Evolutionary conservation across 2,329 filamentous ascomycete species (phyloP).

Genomic region (Paradendryphiella salina): DNA sequence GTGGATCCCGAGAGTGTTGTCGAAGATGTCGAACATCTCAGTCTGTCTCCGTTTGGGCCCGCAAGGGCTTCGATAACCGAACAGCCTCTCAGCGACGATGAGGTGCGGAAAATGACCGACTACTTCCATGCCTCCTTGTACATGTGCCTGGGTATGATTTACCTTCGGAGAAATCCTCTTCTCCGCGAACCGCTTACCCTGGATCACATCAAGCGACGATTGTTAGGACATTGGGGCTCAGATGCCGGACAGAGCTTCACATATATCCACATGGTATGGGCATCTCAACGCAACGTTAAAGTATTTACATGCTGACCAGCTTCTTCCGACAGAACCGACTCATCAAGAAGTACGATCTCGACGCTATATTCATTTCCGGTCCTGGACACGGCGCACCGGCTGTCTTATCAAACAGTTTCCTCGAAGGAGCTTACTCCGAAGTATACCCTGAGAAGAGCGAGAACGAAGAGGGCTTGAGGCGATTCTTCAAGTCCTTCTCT

Average conservation of each 20-base stretch:
- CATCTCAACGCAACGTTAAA: not conserved
- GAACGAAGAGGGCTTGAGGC: constrained; percentile 68
- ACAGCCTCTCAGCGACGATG: constrained; percentile 66
- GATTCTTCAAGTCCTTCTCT: constrained; percentile 82
- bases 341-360: constrained; percentile 77
- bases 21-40: constrained; percentile 37
- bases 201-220: constrained; percentile 72
- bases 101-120: constrained; percentile 69
- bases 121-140: constrained; percentile 77
- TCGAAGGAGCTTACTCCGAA: constrained; percentile 77
- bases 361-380: constrained; percentile 73
- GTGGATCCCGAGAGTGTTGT: constrained; percentile 30
- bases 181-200: constrained; percentile 68
- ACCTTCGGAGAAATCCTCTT: constrained; percentile 73
- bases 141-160: constrained; percentile 78
- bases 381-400: constrained; percentile 79
- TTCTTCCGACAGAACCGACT: constrained; percentile 60
- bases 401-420: constrained; percentile 73
- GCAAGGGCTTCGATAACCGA: constrained; percentile 66
- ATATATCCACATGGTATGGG: constrained; percentile 69
- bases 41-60: constrained; percentile 63
- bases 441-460: constrained; percentile 75
- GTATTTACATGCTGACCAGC: not conserved
- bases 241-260: constrained; percentile 81
- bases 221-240: constrained; percentile 78